phyloP scores from a whole-genome alignment of 1,284 basidiomycete genomes.

The Ganoderma multipileum region DNA sequence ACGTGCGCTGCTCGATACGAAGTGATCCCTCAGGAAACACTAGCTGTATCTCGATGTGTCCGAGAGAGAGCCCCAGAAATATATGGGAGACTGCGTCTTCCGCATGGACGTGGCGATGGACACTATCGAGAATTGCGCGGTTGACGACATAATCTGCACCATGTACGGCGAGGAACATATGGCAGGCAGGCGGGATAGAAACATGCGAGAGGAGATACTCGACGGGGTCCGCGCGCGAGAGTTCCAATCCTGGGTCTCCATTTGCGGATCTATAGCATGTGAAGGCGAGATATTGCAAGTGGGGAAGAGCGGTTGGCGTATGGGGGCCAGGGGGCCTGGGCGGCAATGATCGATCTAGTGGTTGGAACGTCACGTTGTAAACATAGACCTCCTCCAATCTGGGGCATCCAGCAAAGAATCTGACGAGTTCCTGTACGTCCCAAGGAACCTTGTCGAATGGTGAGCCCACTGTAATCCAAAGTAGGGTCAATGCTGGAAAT shows the following conservation, averaged over 20 bases:
- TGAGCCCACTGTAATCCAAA: background rate
- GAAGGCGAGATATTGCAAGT: constrained; percentile 3
- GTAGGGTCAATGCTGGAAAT: constrained; percentile 4
- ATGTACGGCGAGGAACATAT: background rate
- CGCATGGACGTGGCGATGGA: background rate
- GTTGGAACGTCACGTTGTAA: background rate
- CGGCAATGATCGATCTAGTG: background rate
- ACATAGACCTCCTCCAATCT: constrained; percentile 6
- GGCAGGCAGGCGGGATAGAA: background rate
- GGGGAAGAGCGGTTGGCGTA: background rate
- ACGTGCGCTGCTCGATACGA: background rate
- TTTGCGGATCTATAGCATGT: background rate
- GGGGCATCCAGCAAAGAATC: constrained; percentile 7
- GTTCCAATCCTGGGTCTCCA: no score
- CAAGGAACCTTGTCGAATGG: background rate
- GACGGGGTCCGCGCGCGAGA: background rate
- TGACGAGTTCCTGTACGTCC: background rate
- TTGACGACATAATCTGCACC: background rate
- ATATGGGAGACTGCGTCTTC: background rate
- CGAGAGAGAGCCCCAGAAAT: background rate
- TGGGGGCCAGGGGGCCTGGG: background rate
- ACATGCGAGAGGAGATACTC: background rate
- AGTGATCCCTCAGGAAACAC: background rate
- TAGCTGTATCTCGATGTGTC: background rate
- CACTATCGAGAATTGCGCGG: background rate